Evolutionary conservation across 1,284 basidiomycete species (phyloP).

Genomic region (Sanghuangporus sanghuang): DNA sequence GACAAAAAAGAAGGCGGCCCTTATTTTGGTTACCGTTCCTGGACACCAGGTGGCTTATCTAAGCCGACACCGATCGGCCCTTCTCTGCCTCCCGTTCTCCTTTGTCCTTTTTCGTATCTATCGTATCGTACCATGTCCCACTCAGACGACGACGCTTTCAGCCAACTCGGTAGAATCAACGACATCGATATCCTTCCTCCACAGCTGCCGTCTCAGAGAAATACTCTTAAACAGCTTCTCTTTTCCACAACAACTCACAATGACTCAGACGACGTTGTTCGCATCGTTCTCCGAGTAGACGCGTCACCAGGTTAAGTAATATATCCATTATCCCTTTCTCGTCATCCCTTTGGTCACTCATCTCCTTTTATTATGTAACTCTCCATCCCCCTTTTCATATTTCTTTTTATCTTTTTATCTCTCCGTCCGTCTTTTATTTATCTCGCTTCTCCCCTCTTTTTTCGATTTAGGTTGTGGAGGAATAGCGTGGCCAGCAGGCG

Average conservation of each 20-base stretch:
- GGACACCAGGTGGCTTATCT: not conserved
- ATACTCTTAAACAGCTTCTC: constrained; percentile 21
- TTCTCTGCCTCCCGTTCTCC: not conserved
- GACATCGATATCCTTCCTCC: constrained; percentile 16
- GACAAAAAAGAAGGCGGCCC: not conserved
- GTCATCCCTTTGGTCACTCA: not conserved
- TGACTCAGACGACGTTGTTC: constrained; percentile 2
- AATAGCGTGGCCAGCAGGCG: constrained; percentile 88
- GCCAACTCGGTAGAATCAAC: constrained; percentile 46
- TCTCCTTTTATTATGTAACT: not conserved
- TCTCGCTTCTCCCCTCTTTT: not conserved
- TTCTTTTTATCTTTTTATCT: not conserved
- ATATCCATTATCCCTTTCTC: not conserved
- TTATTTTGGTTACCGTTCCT: not conserved
- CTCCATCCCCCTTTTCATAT: not conserved
- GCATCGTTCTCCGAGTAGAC: constrained; percentile 7
- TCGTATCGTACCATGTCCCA: not conserved
- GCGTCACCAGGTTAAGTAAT: constrained; percentile 10
- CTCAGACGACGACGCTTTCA: constrained; percentile 35
- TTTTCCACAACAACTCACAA: constrained; percentile 21
- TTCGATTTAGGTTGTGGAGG: constrained; percentile 74
- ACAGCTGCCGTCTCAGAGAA: not conserved
- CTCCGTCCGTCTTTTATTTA: not conserved
- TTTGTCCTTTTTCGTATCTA: not conserved
- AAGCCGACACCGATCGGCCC: not conserved